A percentile compares a stretch with the other conserved stretches of the same genome.
These are phyloP conservation scores for Sugiyamaella grinbergsii DNA, from an alignment of 1,139 yeast genomes.

Conservation along the genomic window DNA sequence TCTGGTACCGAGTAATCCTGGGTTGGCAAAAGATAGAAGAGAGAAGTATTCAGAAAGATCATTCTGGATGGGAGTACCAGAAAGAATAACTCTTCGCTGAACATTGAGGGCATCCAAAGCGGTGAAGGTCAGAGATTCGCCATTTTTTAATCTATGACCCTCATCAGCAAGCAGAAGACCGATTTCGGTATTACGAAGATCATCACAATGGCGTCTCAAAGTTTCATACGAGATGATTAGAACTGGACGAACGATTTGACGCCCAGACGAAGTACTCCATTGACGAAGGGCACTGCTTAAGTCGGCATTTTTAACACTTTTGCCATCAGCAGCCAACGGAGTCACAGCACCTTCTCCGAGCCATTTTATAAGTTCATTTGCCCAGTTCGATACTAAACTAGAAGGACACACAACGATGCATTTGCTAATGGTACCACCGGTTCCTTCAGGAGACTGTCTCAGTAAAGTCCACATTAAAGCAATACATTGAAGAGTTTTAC, in stretches of 20 bases:
- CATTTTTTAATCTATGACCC: conserved; percentile 93
- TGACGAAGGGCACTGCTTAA: conserved; percentile 68
- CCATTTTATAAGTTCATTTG: conserved; percentile 95
- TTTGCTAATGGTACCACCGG: conserved; percentile 75
- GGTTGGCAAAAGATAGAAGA: conserved; percentile 87
- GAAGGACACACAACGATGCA: conserved; percentile 96
- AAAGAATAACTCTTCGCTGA: conserved; percentile 83
- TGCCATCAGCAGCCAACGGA: conserved; percentile 92
- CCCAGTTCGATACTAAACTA: conserved; percentile 94
- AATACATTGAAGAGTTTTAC: conserved; percentile 92
- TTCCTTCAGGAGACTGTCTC: conserved; percentile 87
- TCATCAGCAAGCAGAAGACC: conserved; percentile 94
- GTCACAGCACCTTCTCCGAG: conserved; percentile 87
- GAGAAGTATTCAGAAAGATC: conserved; percentile 95
- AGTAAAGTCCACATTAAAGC: conserved; percentile 92
- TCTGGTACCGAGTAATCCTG: conserved; percentile 86
- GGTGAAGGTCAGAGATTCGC: conserved; percentile 89
- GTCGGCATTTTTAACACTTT: conserved; percentile 52
- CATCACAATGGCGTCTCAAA: conserved; percentile 79
- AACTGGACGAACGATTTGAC: conserved; percentile 90
- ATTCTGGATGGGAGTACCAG: conserved; percentile 98
- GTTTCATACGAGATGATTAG: conserved; percentile 96
- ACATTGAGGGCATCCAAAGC: conserved; percentile 82
- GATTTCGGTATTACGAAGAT: conserved; percentile 73
- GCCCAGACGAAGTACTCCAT: conserved; percentile 90